Evolutionary conservation across 129 eudicot species (phyloP).

Genomic region (Pittosporum tobira): DNA sequence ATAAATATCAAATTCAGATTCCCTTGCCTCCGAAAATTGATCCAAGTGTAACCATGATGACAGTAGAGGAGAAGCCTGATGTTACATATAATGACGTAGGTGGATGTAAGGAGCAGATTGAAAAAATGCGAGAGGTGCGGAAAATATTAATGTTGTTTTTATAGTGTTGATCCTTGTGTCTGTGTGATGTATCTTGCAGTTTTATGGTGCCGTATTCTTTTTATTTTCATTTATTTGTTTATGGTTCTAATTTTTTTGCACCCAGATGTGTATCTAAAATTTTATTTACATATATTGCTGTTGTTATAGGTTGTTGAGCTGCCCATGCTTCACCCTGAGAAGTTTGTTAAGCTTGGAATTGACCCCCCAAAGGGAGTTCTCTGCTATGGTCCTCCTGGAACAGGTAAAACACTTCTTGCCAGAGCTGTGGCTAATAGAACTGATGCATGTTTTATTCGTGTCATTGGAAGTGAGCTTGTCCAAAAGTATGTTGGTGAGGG

Average conservation of each 20-base stretch:
- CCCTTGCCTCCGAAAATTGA: conserved; percentile 99
- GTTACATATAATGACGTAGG: conserved; percentile 98
- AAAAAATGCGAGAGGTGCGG: conserved; percentile 92
- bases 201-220: too few relatives aligned
- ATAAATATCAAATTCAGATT: conserved; percentile 87
- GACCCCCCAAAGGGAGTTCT: conserved; percentile 97
- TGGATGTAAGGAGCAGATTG: conserved; percentile 98
- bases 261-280: background rate
- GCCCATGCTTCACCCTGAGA: conserved; percentile 96
- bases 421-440: conserved; percentile 94
- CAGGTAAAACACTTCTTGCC: conserved; percentile 83
- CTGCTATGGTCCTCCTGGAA: conserved; percentile 96
- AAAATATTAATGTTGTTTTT: background rate
- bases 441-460: conserved; percentile 91
- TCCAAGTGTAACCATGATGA: conserved; percentile 99
- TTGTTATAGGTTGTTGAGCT: conserved; percentile 66
- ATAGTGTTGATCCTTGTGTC: too few relatives aligned
- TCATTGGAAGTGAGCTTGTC: conserved; percentile 86
- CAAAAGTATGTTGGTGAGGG: conserved; percentile 95
- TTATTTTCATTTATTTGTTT: too few relatives aligned
- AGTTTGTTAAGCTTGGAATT: conserved; percentile 84
- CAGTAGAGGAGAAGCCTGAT: conserved; percentile 98
- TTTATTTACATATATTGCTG: background rate
- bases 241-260: too few relatives aligned
- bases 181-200: too few relatives aligned